A percentile compares a stretch with the other conserved stretches of the same genome.
These are phyloP conservation scores for Akanthomyces dipterigenus DNA, from an alignment of 2,329 filamentous ascomycete species.

Conservation along the genomic window DNA sequence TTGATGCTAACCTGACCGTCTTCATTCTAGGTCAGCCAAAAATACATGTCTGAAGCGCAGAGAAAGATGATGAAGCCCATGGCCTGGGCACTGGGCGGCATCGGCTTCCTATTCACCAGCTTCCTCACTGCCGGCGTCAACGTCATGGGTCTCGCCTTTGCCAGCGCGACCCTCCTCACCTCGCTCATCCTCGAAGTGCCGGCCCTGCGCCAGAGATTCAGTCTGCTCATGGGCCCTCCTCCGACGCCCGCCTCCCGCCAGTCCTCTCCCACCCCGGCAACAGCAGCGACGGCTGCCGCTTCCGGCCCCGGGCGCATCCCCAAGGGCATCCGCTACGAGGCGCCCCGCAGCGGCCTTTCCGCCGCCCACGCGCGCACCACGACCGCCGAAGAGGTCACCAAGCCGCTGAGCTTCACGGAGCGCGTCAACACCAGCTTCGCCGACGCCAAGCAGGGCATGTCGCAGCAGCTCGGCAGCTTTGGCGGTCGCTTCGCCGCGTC, in stretches of 20 bases:
- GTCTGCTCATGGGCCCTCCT: conserved; percentile 29
- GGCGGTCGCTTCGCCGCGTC: conserved; percentile 27
- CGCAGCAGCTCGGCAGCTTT: conserved; percentile 26
- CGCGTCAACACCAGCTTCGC: conserved; percentile 27
- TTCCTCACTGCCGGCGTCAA: conserved; percentile 44
- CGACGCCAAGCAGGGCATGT: conserved; percentile 32
- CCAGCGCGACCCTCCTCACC: conserved; percentile 31
- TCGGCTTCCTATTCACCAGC: conserved; percentile 38
- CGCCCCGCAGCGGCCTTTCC: conserved; percentile 23
- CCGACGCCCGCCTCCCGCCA: conserved; percentile 16
- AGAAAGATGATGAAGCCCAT: conserved; percentile 34
- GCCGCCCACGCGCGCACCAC: conserved; percentile 14
- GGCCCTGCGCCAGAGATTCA: conserved; percentile 30
- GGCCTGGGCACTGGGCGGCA: conserved; percentile 35
- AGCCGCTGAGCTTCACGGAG: conserved; percentile 23
- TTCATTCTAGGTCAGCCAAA: conserved; percentile 27
- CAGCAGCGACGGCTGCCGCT: conserved; percentile 18
- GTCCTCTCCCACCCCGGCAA: conserved; percentile 33
- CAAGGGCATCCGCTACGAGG: conserved; percentile 26
- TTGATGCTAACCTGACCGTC: not conserved
- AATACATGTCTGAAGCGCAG: conserved; percentile 20
- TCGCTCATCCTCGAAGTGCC: conserved; percentile 31
- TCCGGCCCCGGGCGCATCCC: conserved; percentile 28
- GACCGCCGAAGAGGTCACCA: conserved; percentile 14
- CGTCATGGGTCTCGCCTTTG: conserved; percentile 39